Base-by-base conservation (phyloP, 2,329 filamentous ascomycete genomes). In the Acrocalymma vagum region DNA sequence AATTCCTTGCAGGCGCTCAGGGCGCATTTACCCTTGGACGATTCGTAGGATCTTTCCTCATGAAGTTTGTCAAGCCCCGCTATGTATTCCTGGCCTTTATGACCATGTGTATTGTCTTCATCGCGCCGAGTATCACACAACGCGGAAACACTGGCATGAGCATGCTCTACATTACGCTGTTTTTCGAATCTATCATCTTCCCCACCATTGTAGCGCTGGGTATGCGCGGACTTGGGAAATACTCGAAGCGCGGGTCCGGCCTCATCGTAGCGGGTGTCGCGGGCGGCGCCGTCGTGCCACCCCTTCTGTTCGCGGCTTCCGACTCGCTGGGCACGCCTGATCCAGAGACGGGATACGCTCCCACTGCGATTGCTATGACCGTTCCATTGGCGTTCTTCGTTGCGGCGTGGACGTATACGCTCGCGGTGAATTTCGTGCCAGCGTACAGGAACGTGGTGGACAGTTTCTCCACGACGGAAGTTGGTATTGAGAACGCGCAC, bases 101-200 rank as follows among this genome's bases (percentile, higher is more conserved):
- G 48, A 79, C 77, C 2, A 64, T 73, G 22, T 84, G 82, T 55
- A 81, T 90, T 62, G 75, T 87, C 29, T 72, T 89, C 53, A 70
- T 78, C 35, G 71, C 78, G 5, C 74, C 78, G 0, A 66, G 77
- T 9, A 81, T 84, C 42, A 76, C 72, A 5, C 74, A 78, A n/a
- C 65, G 62, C 11, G 79, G 76, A 20, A 76, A 78, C 39, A 69
- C 72, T 0, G 79, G 79, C 11, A 75, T 84, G 41, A 75, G 82
- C n/a, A 85, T 89, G 51, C 72, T 88, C 3, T 76, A 85, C 25
- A 57, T 92, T 18, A 87, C 88, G 50, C 85, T 90, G 52, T 90
- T 95, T 68, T 90, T 88, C 60, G 89, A 93, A 66, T 88, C 86
- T 0, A 89, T 90, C 35, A 82, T 90, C 55, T 95, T 89, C 77